These are phyloP conservation scores for Aspergillus luchuensis DNA, from an alignment of 2,329 filamentous ascomycete species.

Conservation along the genomic window DNA sequence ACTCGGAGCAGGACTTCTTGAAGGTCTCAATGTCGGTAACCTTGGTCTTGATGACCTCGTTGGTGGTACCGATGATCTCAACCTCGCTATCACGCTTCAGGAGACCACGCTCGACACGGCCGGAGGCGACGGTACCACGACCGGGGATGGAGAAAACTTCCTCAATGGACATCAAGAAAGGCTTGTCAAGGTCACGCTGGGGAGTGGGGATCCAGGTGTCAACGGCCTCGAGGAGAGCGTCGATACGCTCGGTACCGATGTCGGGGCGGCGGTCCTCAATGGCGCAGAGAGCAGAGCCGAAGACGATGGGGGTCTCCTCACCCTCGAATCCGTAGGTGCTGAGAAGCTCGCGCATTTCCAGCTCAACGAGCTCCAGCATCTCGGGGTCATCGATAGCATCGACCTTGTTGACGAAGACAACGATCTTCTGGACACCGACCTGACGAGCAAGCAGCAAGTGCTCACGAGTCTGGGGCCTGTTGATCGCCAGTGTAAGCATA, in stretches of 20 bases:
- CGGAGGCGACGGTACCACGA: constrained; percentile 94
- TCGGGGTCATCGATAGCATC: constrained; percentile 96
- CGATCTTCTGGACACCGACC: constrained; percentile 96
- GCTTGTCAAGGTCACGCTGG: constrained; percentile 91
- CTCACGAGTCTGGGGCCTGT: constrained; percentile 90
- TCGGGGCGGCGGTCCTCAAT: constrained; percentile 84
- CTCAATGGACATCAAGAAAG: constrained; percentile 98
- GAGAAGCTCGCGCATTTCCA: constrained; percentile 99
- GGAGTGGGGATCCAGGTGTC: constrained; percentile 97
- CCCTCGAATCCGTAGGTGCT: constrained; percentile 93
- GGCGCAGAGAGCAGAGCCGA: constrained; percentile 95
- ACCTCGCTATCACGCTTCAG: constrained; percentile 94
- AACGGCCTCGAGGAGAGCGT: constrained; percentile 85
- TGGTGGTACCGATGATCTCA: constrained; percentile 87
- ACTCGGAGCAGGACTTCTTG: constrained; percentile 99
- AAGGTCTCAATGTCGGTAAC: constrained; percentile 99
- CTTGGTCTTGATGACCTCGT: constrained; percentile 89
- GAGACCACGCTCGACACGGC: constrained; percentile 92
- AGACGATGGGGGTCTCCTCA: constrained; percentile 94
- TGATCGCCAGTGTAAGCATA: constrained; percentile 23
- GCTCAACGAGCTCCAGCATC: constrained; percentile 99
- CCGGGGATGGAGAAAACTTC: constrained; percentile 88
- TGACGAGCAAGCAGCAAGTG: constrained; percentile 96
- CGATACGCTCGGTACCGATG: constrained; percentile 84
- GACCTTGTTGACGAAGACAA: constrained; percentile 99